phyloP scores from a whole-genome alignment of 768 basidiomycete species.

The Pleurotus giganteus region DNA sequence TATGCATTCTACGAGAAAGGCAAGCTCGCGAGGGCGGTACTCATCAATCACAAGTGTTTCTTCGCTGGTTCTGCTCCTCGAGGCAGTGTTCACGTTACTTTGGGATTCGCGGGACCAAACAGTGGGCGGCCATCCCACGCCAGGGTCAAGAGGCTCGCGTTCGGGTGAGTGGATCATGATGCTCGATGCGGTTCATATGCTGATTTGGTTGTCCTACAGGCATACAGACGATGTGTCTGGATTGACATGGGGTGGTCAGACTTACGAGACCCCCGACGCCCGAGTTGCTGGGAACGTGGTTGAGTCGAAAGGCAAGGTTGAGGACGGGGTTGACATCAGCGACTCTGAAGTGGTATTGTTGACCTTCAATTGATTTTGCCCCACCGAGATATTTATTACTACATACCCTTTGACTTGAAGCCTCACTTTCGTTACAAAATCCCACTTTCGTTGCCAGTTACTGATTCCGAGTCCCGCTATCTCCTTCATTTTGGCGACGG shows the following conservation, averaged over 20 bases:
- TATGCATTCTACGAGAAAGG: slow-evolving; percentile 59
- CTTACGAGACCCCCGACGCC: slow-evolving; percentile 50
- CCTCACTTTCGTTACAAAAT: too few relatives aligned
- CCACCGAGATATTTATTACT: too few relatives aligned
- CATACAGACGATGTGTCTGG: slow-evolving; percentile 49
- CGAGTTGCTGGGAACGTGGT: slow-evolving; percentile 33
- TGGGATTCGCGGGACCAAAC: slow-evolving; percentile 31
- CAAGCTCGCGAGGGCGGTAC: slow-evolving; percentile 43
- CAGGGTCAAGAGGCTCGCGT: slow-evolving; percentile 46
- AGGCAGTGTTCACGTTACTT: slow-evolving; percentile 38
- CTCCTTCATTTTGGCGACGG: too few relatives aligned
- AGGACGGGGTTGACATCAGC: slow-evolving; percentile 6
- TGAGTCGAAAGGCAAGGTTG: slow-evolving; percentile 19
- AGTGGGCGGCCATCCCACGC: slow-evolving; percentile 26
- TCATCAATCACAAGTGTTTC: slow-evolving; percentile 61
- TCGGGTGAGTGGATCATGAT: slow-evolving; percentile 40
- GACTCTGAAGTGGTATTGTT: slow-evolving; percentile 5
- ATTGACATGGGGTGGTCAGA: slow-evolving; percentile 57
- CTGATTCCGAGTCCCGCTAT: too few relatives aligned
- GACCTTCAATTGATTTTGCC: not conserved
- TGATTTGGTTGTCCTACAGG: slow-evolving; percentile 21
- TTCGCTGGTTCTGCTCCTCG: slow-evolving; percentile 33
- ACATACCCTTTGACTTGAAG: too few relatives aligned
- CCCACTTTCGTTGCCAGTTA: too few relatives aligned
- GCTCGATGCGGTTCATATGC: not conserved